Conservation (phyloP, 805 yeast species). For the Candida nemodendra region DNA sequence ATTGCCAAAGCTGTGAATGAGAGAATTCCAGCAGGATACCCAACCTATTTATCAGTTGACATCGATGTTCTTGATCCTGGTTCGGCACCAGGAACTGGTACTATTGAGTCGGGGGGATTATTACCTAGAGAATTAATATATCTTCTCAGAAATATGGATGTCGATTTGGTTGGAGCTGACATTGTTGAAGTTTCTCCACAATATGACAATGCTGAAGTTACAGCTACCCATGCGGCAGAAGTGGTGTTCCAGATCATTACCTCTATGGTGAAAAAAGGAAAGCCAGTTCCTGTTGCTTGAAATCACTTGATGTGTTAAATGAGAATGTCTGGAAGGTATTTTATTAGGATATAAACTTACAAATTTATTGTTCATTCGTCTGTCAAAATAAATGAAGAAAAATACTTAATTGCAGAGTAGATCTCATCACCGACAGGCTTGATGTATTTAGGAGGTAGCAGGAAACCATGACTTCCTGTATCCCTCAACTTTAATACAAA, state of each 20-base stretch:
- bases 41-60: constrained; percentile 78
- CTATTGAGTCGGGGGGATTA: constrained; percentile 61
- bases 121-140: constrained; percentile 53
- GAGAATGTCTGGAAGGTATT: too few relatives aligned
- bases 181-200: constrained; percentile 63
- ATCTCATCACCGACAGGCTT: constrained; percentile 76
- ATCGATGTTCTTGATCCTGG: constrained; percentile 63
- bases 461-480: constrained; percentile 78
- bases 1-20: constrained; percentile 53
- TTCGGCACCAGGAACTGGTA: constrained; percentile 57
- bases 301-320: too few relatives aligned
- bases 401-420: constrained; percentile 64
- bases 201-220: constrained; percentile 62
- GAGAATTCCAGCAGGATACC: constrained; percentile 58
- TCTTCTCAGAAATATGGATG: constrained; percentile 45
- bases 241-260: constrained; percentile 70
- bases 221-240: constrained; percentile 70
- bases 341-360: too few relatives aligned
- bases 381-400: constrained; percentile 50
- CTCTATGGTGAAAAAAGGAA: constrained; percentile 62
- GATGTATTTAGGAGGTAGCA: constrained; percentile 68
- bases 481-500: constrained; percentile 80
- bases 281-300: constrained; percentile 21
- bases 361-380: constrained; percentile 9
- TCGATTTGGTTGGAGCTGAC: constrained; percentile 54